phyloP scores from a whole-genome alignment of 2,329 filamentous ascomycete genomes.

The Xylariaceae sp. region DNA sequence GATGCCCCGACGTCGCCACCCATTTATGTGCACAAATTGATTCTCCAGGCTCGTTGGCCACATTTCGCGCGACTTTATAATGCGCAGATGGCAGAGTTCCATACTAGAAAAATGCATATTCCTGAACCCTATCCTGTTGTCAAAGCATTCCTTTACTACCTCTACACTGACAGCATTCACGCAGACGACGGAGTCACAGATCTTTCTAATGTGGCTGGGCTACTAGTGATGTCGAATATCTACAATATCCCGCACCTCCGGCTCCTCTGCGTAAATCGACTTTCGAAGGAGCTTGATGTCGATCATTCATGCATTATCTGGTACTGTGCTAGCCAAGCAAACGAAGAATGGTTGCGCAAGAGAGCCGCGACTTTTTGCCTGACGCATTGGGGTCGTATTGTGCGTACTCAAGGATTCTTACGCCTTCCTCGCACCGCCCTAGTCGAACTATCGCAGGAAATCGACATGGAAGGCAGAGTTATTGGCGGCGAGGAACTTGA shows the following conservation, averaged over 20 bases:
- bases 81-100: constrained; percentile 94
- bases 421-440: constrained; percentile 73
- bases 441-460: constrained; percentile 88
- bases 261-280: constrained; percentile 82
- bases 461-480: constrained; percentile 88
- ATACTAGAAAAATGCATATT: constrained; percentile 96
- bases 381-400: constrained; percentile 90
- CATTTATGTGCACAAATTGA: constrained; percentile 93
- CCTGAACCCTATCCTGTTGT: constrained; percentile 94
- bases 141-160: constrained; percentile 89
- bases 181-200: constrained; percentile 68
- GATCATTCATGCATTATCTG: constrained; percentile 94
- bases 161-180: constrained; percentile 91
- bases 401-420: constrained; percentile 83
- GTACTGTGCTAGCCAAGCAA: constrained; percentile 86
- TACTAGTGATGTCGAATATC: constrained; percentile 96
- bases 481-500: constrained; percentile 80
- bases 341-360: constrained; percentile 89
- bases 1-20: constrained; percentile 68
- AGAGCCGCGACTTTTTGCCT: constrained; percentile 85
- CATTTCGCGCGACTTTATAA: constrained; percentile 91
- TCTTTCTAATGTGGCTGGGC: constrained; percentile 82
- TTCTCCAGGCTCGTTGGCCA: constrained; percentile 91
- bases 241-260: constrained; percentile 95
- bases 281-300: constrained; percentile 87